Base-by-base conservation (phyloP, 1,284 basidiomycete species). In the Melanopsichium pennsylvanicum region DNA sequence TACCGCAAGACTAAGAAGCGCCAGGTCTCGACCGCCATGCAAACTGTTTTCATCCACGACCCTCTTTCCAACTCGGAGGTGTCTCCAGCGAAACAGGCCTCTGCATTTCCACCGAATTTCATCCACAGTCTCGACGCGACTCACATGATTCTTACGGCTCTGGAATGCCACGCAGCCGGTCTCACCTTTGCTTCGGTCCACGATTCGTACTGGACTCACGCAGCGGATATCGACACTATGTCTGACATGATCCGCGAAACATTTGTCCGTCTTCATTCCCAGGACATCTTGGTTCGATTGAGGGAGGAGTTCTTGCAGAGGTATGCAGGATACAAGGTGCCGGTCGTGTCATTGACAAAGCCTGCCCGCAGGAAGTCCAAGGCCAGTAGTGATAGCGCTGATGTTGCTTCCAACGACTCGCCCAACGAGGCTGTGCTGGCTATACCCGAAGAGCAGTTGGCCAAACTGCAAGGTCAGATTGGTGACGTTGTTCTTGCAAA, bases 121-220 rank as follows among this genome's bases (percentile, higher is more conserved):
- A 92, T 98, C 56, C 96, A 99, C 82, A 93, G 90, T 75, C 85
- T 98, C 42, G 96, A 99, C 81, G 96, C 96, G 4, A 97, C 95
- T 1, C 96, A 99, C 83, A 97, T 99, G 94, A 90, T 97, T 86
- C 83, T 97, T 69, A 97, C 94, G 1, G 94, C 95, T n/a, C 85
- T 96, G 34, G 89, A 92, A 76, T 97, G 75, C 39, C 72, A 72
- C 34, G 54, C 61, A 1, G 70, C 70, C 7, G 73, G 72, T n/a
- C 66, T 80, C 21, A 89, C 89, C 0, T 97, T 97, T 80, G 95
- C 94, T 0, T 91, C 92, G 3, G 96, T 98, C 12, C 95, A 99
- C 82, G 96, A 99, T 81, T 97, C 93, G 2, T 99, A 97, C 84
- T 99, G 95, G 95, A 97, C 95, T 7, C 95, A 99, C 80, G 91